A percentile compares a stretch with the other conserved stretches of the same genome.
Evolutionary conservation across 148 eudicot species (phyloP).

Genomic region (Rhododendron williamsianum): DNA sequence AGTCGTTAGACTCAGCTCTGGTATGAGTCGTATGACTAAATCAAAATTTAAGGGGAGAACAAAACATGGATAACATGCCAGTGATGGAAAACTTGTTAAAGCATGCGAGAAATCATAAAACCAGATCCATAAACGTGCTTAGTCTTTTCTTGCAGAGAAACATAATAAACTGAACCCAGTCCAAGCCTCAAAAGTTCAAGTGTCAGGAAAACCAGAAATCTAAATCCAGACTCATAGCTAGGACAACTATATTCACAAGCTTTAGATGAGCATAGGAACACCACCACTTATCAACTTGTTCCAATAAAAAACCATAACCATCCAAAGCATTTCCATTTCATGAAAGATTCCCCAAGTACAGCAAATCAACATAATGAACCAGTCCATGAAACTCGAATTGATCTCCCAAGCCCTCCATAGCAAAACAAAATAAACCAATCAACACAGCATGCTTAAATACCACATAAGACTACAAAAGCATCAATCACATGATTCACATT

Average conservation of each 20-base stretch:
- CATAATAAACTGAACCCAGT: not conserved
- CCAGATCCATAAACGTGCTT: not conserved
- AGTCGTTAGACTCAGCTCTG: not conserved
- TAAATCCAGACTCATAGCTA: not conserved
- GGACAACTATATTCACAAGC: not conserved
- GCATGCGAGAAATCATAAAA: not conserved
- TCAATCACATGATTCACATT: slow-evolving; percentile 1
- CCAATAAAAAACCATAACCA: not conserved
- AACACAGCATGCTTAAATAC: not conserved
- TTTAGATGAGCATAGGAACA: not conserved
- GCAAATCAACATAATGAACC: not conserved
- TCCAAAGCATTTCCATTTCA: not conserved
- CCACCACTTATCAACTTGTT: not conserved
- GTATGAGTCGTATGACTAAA: not conserved
- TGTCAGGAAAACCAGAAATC: not conserved
- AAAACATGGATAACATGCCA: no score
- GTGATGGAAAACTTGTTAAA: not conserved
- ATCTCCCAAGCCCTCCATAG: not conserved
- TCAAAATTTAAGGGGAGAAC: not conserved
- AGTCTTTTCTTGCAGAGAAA: not conserved
- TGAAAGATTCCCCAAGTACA: not conserved
- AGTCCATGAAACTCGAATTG: not conserved
- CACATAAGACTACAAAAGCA: not conserved
- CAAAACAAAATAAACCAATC: not conserved
- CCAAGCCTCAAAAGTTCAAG: not conserved